Conservation (phyloP, 164 flowering plant species). For the Stephania japonica region DNA sequence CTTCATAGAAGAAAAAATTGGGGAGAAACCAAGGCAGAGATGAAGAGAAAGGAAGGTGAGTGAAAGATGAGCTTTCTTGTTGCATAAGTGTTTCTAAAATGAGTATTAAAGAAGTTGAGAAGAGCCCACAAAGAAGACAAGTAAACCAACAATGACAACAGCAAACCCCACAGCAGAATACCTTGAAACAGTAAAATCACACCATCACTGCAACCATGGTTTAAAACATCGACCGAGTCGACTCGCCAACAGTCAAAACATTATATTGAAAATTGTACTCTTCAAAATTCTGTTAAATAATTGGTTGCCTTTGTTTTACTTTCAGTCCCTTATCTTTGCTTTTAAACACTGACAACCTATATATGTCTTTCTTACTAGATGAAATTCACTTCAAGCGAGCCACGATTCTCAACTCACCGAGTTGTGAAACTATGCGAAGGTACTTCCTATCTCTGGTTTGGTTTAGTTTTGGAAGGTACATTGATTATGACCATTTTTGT, state of each 20-base stretch:
- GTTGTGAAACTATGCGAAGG: neutral
- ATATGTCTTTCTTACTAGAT: neutral
- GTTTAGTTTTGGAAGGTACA: neutral
- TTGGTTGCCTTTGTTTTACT: neutral
- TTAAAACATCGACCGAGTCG: neutral
- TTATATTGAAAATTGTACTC: no score
- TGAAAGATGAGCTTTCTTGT: constrained; percentile 11
- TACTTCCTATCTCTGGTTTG: neutral
- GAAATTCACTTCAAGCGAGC: neutral
- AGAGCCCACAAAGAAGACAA: constrained; percentile 13
- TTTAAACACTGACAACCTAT: neutral
- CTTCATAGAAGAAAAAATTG: neutral
- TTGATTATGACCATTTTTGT: constrained; percentile 5
- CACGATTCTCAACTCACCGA: neutral
- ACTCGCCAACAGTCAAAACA: neutral
- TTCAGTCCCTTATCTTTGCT: neutral
- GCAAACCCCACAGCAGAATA: constrained; percentile 9
- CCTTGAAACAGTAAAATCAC: constrained; percentile 3
- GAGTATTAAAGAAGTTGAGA: constrained; percentile 13
- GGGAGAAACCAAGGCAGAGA: constrained; percentile 4
- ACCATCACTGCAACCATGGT: neutral
- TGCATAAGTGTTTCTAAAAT: constrained; percentile 14
- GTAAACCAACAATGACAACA: constrained; percentile 21
- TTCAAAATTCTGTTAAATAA: neutral
- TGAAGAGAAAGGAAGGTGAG: constrained; percentile 13